phyloP scores from a whole-genome alignment of 1,139 yeast species.

The Entelexis sorbosivorans region DNA sequence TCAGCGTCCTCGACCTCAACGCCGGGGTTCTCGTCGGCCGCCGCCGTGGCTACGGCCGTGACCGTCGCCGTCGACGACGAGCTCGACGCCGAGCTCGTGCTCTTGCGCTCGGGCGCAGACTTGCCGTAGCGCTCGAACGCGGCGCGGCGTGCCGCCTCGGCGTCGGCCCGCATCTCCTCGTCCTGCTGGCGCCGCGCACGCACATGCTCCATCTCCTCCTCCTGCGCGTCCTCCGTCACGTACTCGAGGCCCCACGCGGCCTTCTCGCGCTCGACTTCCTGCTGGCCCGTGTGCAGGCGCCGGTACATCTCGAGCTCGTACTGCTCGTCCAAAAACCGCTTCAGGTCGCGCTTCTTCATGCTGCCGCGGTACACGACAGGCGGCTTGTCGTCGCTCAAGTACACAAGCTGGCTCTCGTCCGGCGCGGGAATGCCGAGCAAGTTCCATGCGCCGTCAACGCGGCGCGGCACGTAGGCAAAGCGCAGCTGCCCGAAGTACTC shows the following conservation, averaged over 20 bases:
- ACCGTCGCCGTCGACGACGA: neutral
- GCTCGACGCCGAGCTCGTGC: neutral
- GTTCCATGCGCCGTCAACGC: constrained; percentile 24
- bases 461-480: constrained; percentile 32
- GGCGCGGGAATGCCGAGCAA: constrained; percentile 23
- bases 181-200: constrained; percentile 8
- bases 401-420: constrained; percentile 25
- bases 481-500: constrained; percentile 46
- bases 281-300: constrained; percentile 13
- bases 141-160: constrained; percentile 13
- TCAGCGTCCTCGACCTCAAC: constrained; percentile 16
- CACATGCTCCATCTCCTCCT: constrained; percentile 21
- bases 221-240: constrained; percentile 22
- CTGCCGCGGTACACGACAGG: constrained; percentile 28
- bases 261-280: constrained; percentile 10
- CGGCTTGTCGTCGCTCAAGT: constrained; percentile 25
- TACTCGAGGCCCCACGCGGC: constrained; percentile 24
- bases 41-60: neutral
- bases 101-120: constrained; percentile 2
- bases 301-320: constrained; percentile 23
- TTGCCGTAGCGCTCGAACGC: constrained; percentile 15
- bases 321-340: constrained; percentile 27
- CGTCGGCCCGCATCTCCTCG: constrained; percentile 9
- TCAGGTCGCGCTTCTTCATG: constrained; percentile 28
- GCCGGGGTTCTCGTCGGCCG: neutral